Percentiles rank a stretch among this genome's conserved stretches.
Evolutionary conservation across 164 flowering plant genomes (phyloP).

Genomic region (Liquidambar formosana): DNA sequence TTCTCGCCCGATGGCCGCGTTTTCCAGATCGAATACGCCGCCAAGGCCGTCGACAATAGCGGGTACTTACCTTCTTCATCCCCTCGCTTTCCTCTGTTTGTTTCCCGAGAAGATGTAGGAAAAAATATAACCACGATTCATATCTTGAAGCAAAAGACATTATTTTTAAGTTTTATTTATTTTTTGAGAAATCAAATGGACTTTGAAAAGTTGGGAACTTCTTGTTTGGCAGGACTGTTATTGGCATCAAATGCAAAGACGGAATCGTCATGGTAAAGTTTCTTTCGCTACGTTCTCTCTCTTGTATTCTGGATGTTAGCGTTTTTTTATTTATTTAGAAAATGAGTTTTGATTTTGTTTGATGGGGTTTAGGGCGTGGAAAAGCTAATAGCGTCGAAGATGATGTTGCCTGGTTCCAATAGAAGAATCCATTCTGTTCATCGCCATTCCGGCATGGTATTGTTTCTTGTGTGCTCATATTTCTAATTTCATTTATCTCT

Average conservation of each 20-base stretch:
- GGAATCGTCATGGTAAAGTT: slow-evolving; percentile 66
- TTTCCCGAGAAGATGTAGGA: too few species aligned
- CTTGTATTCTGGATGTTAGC: too few species aligned
- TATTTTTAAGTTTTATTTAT: too few species aligned
- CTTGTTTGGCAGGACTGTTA: slow-evolving; percentile 54
- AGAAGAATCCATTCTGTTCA: slow-evolving; percentile 86
- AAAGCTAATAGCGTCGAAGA: slow-evolving; percentile 83
- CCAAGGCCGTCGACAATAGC: slow-evolving; percentile 85
- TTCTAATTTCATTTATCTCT: background rate
- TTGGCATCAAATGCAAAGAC: slow-evolving; percentile 83
- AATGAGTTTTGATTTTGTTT: background rate
- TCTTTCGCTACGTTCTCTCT: background rate
- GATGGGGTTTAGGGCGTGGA: slow-evolving; percentile 66
- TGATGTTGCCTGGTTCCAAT: slow-evolving; percentile 96
- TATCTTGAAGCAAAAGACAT: too few species aligned
- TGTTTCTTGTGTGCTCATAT: background rate
- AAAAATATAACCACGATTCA: too few species aligned
- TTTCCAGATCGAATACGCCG: slow-evolving; percentile 95
- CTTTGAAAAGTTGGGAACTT: background rate
- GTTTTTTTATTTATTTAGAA: slow-evolving; percentile 5
- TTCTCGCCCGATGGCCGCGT: slow-evolving; percentile 96
- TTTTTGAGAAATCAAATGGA: too few species aligned
- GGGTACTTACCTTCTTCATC: too few species aligned
- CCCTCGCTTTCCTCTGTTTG: too few species aligned
- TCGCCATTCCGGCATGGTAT: slow-evolving; percentile 92